These are phyloP conservation scores for Lupinus albus DNA, from an alignment of 306 rosid genomes.

Conservation along the genomic window DNA sequence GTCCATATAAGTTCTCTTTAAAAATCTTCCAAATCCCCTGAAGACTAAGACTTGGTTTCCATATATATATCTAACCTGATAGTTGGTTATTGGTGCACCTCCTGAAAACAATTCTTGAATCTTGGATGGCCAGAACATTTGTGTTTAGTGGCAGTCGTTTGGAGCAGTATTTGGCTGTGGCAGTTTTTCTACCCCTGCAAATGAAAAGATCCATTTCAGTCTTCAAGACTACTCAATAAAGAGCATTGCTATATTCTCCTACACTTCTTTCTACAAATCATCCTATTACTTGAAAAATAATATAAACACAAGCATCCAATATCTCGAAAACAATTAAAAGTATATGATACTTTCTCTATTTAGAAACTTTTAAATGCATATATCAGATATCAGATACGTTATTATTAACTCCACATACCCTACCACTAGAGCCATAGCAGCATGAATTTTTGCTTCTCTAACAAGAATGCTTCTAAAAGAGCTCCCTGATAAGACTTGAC, in stretches of 20 bases:
- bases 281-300: too few relatives aligned
- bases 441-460: conserved; percentile 67
- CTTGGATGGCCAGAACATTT: conserved; percentile 66
- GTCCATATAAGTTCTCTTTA: too few relatives aligned
- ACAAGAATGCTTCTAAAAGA: conserved; percentile 59
- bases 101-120: conserved; percentile 70
- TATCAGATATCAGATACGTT: background rate
- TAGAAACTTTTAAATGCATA: background rate
- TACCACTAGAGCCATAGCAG: conserved; percentile 71
- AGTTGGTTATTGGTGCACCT: conserved; percentile 60
- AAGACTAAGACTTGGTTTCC: conserved; percentile 6
- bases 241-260: too few relatives aligned
- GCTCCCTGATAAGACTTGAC: conserved; percentile 63
- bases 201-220: conserved; percentile 29
- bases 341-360: too few relatives aligned
- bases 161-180: conserved; percentile 72
- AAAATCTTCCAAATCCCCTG: too few relatives aligned
- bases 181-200: conserved; percentile 60
- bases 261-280: too few relatives aligned
- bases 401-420: conserved; percentile 63
- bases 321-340: too few relatives aligned
- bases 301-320: too few relatives aligned
- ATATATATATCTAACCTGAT: conserved; percentile 63
- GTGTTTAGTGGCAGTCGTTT: conserved; percentile 64
- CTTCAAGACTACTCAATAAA: conserved; percentile 17